phyloP scores from a whole-genome alignment of 2,329 filamentous ascomycete genomes.

The Botrytis galanthina region DNA sequence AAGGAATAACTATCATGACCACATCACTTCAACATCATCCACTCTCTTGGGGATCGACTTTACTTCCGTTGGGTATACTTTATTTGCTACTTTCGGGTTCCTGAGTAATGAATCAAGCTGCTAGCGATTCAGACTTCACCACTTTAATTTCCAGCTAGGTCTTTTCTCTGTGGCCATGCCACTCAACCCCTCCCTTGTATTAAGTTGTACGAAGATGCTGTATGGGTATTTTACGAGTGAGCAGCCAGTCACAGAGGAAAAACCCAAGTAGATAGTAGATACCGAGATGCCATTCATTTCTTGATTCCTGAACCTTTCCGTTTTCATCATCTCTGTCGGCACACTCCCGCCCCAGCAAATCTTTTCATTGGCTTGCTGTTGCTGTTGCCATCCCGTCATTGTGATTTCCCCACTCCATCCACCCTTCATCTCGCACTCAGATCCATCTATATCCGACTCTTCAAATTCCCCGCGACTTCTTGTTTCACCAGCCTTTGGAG shows the following conservation, averaged over 20 bases:
- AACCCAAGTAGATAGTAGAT: too few relatives aligned
- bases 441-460: neutral
- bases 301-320: neutral
- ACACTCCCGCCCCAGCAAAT: neutral
- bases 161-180: neutral
- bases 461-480: conserved; percentile 4
- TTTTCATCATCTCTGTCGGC: neutral
- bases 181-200: neutral
- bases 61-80: neutral
- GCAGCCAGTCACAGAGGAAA: neutral
- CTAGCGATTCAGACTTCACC: neutral
- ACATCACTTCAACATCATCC: conserved; percentile 11
- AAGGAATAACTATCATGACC: neutral
- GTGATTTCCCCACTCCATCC: neutral
- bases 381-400: neutral
- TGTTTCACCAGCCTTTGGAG: neutral
- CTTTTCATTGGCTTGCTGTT: neutral
- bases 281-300: neutral
- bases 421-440: conserved; percentile 7
- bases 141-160: conserved; percentile 13
- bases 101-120: neutral
- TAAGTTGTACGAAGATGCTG: neutral
- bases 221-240: neutral
- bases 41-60: neutral
- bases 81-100: conserved; percentile 6